Base-by-base conservation (phyloP, 2,329 filamentous ascomycete genomes). In the Beauveria brongniartii region DNA sequence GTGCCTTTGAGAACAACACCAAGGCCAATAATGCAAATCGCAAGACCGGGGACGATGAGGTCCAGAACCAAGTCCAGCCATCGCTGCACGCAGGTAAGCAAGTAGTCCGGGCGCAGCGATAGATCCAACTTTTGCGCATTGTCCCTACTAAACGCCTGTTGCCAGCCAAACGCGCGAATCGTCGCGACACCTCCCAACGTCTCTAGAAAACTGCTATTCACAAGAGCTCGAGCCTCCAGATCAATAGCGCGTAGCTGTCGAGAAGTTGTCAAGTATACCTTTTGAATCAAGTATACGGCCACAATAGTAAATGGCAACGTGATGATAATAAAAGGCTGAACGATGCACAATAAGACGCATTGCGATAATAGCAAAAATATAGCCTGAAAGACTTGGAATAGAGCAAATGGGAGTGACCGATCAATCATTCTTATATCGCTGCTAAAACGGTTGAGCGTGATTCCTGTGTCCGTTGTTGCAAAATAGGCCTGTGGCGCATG, bases 51-150 rank as follows among this genome's bases (percentile, higher is more conserved):
- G 20, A 79, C 75, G 7, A 79, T 67, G 20, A 80, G 65, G 62
- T 79, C 75, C 12, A 80, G 64, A 1, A 76, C 75, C 2, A 80
- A 65, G 1, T 69, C 73, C 4, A 79, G 69, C 77, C 77, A 80
- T 46, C 75, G 71, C 63, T 80, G 78, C 20, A 78, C 73, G 22
- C 72, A 71, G 54, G 71, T 74, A 34, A 79, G 70, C 18, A 77
- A 69, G 62, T 80, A 62, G 3, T 53, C 48, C 10, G 54, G 47
- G 8, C 60, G 46, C 48, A 51, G 37, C 24, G 60, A 62, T 9
- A 46, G 5, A 20, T 58, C 48, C 10, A 62, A 47, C 22, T 52
- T 48, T 10, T 18, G 22, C 10, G 43, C 47, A 53, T 58, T 58
- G 7, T 57, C 16, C 1, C 26, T 37, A 16, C 34, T 51, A n/a